Conservation (phyloP, 345 rosid species). For the Euphorbia tirucalli region DNA sequence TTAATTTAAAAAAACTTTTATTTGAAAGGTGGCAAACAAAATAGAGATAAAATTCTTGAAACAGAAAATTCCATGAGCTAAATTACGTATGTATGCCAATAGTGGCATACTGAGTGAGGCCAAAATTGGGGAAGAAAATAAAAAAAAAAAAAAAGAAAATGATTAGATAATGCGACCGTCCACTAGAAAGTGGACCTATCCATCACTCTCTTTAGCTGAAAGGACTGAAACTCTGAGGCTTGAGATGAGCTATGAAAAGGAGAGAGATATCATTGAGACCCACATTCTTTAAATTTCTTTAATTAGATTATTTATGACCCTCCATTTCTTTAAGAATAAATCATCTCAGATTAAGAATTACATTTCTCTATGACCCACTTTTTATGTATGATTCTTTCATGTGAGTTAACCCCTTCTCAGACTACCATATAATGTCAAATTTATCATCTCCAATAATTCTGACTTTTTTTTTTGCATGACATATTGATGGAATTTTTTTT, state of each 20-base stretch:
- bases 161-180: slow-evolving; percentile 20
- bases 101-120: background rate
- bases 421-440: background rate
- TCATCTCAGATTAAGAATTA: background rate
- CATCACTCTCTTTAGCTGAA: background rate
- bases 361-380: background rate
- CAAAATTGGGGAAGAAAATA: too few species aligned
- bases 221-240: background rate
- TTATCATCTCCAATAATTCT: background rate
- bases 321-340: background rate
- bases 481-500: too few species aligned
- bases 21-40: background rate
- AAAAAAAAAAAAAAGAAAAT: background rate
- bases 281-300: background rate
- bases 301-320: background rate
- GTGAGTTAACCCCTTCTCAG: background rate
- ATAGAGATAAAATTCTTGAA: background rate
- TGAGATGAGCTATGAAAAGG: background rate
- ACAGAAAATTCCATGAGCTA: slow-evolving; percentile 16
- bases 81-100: background rate
- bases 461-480: background rate
- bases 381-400: background rate
- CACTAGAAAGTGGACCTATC: slow-evolving; percentile 3
- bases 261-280: background rate
- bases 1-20: background rate